Percentiles rank a stretch among this genome's conserved stretches.
These are phyloP conservation scores for Metschnikowia chrysomelidarum DNA, from an alignment of 805 yeast genomes.

Conservation along the genomic window DNA sequence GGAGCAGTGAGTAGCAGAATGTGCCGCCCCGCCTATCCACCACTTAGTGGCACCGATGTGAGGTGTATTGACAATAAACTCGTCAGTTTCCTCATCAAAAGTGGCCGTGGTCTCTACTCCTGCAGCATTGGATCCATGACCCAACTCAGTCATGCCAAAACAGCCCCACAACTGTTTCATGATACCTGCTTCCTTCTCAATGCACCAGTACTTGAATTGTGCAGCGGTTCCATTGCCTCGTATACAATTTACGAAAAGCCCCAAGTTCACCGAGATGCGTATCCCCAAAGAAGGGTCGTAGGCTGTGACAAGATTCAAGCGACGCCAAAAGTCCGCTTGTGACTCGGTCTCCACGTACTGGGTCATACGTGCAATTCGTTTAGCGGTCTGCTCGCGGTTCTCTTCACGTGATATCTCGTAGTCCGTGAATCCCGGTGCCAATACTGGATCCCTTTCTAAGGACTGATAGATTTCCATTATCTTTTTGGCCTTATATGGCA, in stretches of 20 bases:
- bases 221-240: conserved; percentile 41
- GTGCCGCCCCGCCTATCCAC: conserved; percentile 54
- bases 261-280: conserved; percentile 39
- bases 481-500: conserved; percentile 31
- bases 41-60: conserved; percentile 50
- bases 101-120: conserved; percentile 28
- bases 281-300: conserved; percentile 40
- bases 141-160: conserved; percentile 23
- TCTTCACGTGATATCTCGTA: conserved; percentile 32
- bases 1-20: conserved; percentile 42
- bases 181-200: conserved; percentile 31
- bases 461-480: conserved; percentile 30
- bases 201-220: conserved; percentile 39
- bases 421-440: conserved; percentile 29
- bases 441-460: conserved; percentile 39
- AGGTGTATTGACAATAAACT: conserved; percentile 45
- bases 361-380: conserved; percentile 35
- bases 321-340: conserved; percentile 29
- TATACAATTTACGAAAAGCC: conserved; percentile 38
- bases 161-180: conserved; percentile 32
- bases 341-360: conserved; percentile 36
- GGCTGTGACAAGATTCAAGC: conserved; percentile 36
- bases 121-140: conserved; percentile 23
- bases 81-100: conserved; percentile 39
- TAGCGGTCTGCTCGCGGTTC: conserved; percentile 33